A percentile compares a stretch with the other conserved stretches of the same genome.
These are phyloP conservation scores for Aspergillus viridinutans DNA, from an alignment of 2,329 filamentous ascomycete genomes.

Conservation along the genomic window DNA sequence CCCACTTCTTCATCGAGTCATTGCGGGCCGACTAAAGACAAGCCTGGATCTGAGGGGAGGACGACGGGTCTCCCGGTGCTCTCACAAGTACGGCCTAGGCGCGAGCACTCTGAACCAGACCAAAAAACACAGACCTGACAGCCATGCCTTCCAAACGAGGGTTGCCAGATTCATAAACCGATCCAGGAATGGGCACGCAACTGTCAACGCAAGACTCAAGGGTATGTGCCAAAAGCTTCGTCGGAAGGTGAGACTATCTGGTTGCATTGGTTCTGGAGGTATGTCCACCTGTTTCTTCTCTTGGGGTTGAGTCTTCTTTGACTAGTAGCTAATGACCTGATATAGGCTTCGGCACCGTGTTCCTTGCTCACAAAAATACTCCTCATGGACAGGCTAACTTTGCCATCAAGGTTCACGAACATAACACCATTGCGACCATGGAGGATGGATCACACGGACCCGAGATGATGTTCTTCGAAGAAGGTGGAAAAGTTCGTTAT, in stretches of 20 bases:
- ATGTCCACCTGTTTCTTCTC: not conserved
- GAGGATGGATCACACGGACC: not conserved
- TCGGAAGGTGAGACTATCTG: not conserved
- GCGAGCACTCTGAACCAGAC: not conserved
- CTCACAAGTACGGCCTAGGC: conserved; percentile 1
- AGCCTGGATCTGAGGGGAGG: conserved; percentile 4
- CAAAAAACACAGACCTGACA: not conserved
- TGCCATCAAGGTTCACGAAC: not conserved
- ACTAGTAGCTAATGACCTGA: not conserved
- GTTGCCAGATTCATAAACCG: not conserved
- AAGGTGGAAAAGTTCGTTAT: conserved; percentile 6
- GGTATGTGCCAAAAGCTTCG: not conserved
- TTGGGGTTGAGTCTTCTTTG: not conserved
- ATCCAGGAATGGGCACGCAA: not conserved
- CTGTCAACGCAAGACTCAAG: not conserved
- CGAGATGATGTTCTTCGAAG: not conserved
- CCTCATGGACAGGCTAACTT: not conserved
- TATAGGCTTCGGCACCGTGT: not conserved
- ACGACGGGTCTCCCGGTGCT: conserved; percentile 11
- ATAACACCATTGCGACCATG: not conserved
- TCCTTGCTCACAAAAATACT: not conserved
- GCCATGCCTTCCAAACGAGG: not conserved
- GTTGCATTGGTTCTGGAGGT: not conserved
- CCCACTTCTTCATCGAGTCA: conserved; percentile 10
- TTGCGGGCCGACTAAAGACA: conserved; percentile 6